Conservation (phyloP, 805 yeast species). For the Yamadazyma nakazawae region DNA sequence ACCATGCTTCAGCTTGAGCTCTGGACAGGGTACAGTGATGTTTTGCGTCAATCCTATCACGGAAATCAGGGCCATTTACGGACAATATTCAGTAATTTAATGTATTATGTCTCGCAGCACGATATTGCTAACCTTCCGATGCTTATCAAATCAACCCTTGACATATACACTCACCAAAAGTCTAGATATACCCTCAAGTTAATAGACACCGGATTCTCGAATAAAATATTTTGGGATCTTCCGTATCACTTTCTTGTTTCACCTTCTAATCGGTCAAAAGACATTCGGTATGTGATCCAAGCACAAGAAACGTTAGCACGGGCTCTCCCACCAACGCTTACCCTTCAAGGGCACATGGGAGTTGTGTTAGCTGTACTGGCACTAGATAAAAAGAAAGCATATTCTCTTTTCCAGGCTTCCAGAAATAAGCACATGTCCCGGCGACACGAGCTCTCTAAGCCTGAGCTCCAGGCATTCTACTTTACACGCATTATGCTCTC, state of each 20-base stretch:
- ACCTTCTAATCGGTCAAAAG: slow-evolving; percentile 2
- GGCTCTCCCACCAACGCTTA: slow-evolving; percentile 12
- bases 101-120: slow-evolving; percentile 25
- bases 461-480: slow-evolving; percentile 22
- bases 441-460: slow-evolving; percentile 21
- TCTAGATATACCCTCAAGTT: slow-evolving; percentile 22
- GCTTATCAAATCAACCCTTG: slow-evolving; percentile 18
- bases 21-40: slow-evolving; percentile 27
- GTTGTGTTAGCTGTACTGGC: slow-evolving; percentile 27
- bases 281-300: slow-evolving; percentile 15
- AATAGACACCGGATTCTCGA: slow-evolving; percentile 20
- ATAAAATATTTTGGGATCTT: slow-evolving; percentile 27
- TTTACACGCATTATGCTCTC: slow-evolving; percentile 26
- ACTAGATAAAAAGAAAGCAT: slow-evolving; percentile 25
- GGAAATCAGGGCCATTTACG: slow-evolving; percentile 18
- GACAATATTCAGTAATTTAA: slow-evolving; percentile 23
- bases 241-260: slow-evolving; percentile 17
- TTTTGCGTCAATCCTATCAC: slow-evolving; percentile 21
- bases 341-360: slow-evolving; percentile 35
- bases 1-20: slow-evolving; percentile 33
- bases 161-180: slow-evolving; percentile 16
- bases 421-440: slow-evolving; percentile 8
- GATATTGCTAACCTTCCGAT: slow-evolving; percentile 20
- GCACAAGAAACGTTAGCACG: slow-evolving; percentile 28
- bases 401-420: slow-evolving; percentile 18